Conservation (phyloP, 176 grass and related monocot species). For the Juncus inflexus region DNA sequence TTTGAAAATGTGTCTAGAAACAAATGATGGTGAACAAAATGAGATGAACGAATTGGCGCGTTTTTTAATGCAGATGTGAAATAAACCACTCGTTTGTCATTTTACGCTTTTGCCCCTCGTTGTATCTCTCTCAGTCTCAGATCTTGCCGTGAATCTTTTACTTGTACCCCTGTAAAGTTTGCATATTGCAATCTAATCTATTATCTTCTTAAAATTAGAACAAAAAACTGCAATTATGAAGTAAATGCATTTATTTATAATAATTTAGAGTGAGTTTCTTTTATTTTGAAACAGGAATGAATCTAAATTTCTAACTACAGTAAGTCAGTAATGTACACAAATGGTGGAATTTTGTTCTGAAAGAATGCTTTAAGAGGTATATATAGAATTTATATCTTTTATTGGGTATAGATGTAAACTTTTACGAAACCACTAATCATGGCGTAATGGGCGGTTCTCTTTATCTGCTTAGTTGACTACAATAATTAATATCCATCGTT, state of each 20-base stretch:
- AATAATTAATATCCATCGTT: constrained; percentile 1
- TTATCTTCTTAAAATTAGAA: no score
- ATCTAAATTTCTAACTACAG: no score
- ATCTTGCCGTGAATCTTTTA: neutral
- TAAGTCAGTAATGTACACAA: no score
- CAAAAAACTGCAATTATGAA: no score
- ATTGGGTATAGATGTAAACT: no score
- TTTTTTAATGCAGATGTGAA: constrained; percentile 29
- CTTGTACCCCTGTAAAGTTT: neutral
- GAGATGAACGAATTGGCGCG: neutral
- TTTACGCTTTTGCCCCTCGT: neutral
- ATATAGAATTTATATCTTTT: no score
- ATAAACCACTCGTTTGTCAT: neutral
- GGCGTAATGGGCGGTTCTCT: neutral
- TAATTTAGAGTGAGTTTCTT: no score
- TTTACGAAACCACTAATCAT: neutral
- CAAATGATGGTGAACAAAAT: constrained; percentile 13
- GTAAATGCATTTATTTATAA: no score
- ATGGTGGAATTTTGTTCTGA: no score
- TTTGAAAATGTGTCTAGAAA: constrained; percentile 30
- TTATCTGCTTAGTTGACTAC: constrained; percentile 18
- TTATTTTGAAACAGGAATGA: no score
- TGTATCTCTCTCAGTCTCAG: constrained; percentile 24
- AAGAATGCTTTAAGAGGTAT: no score
- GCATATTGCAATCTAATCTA: neutral